phyloP scores from a whole-genome alignment of 768 basidiomycete genomes.

The Psilocybe cubensis region DNA sequence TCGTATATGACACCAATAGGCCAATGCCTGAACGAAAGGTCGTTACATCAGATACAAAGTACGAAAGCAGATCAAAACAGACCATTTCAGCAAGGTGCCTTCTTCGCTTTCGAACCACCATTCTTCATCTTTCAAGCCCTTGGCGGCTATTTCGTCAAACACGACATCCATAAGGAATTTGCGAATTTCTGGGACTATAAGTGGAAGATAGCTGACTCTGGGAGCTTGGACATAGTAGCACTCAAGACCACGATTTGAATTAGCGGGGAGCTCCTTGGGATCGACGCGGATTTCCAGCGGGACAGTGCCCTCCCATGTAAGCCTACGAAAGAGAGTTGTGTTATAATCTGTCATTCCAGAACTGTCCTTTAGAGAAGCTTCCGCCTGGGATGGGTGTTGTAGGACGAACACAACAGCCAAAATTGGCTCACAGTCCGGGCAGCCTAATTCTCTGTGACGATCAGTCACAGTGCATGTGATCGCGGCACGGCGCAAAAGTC shows the following conservation, averaged over 20 bases:
- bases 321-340: slow-evolving; percentile 82
- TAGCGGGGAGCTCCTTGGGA: slow-evolving; percentile 86
- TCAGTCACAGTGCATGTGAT: slow-evolving; percentile 29
- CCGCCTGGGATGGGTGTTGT: slow-evolving; percentile 41
- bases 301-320: slow-evolving; percentile 91
- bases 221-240: slow-evolving; percentile 92
- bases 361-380: slow-evolving; percentile 33
- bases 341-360: slow-evolving; percentile 51
- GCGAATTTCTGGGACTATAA: slow-evolving; percentile 87
- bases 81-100: slow-evolving; percentile 88
- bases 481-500: slow-evolving; percentile 22
- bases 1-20: slow-evolving; percentile 94
- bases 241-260: slow-evolving; percentile 87
- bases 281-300: slow-evolving; percentile 90
- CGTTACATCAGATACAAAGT: background rate
- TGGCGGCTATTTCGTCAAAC: slow-evolving; percentile 83
- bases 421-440: background rate
- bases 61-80: slow-evolving; percentile 25
- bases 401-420: slow-evolving; percentile 43
- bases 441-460: slow-evolving; percentile 6
- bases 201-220: slow-evolving; percentile 90
- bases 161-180: slow-evolving; percentile 91
- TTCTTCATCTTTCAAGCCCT: slow-evolving; percentile 80
- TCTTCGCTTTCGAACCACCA: slow-evolving; percentile 98
- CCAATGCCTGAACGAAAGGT: slow-evolving; percentile 82